Percentiles rank a stretch among this genome's conserved stretches.
phyloP scores from a whole-genome alignment of 345 rosid genomes.

The Hirschfeldia incana region DNA sequence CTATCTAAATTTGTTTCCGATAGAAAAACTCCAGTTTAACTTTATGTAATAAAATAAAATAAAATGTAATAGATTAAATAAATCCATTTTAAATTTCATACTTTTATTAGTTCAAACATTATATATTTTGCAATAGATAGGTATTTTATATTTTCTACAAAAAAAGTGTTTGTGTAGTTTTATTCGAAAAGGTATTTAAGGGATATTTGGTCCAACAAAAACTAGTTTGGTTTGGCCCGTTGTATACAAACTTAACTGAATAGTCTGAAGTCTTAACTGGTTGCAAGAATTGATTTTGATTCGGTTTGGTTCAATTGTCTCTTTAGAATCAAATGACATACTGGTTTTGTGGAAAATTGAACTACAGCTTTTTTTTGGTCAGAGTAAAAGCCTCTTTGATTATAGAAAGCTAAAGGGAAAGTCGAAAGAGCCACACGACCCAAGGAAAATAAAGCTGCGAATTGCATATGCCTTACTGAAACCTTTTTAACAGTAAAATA shows the following conservation, averaged over 20 bases:
- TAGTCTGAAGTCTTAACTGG: background rate
- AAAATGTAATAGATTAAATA: no score
- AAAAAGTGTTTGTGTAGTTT: background rate
- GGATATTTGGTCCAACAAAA: background rate
- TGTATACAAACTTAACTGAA: background rate
- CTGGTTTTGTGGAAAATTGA: constrained; percentile 32
- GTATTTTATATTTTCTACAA: background rate
- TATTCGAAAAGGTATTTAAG: background rate
- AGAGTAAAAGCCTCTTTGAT: constrained; percentile 30
- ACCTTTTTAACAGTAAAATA: background rate
- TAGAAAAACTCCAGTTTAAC: background rate
- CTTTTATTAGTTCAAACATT: no score
- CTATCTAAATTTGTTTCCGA: background rate
- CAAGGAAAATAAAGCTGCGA: constrained; percentile 25
- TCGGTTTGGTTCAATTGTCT: constrained; percentile 6
- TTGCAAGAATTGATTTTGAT: background rate
- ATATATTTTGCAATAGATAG: no score
- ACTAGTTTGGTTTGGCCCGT: constrained; percentile 12
- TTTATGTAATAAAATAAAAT: background rate
- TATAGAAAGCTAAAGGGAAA: constrained; percentile 29
- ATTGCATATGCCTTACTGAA: constrained; percentile 13
- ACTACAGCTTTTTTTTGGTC: constrained; percentile 19
- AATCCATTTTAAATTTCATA: no score
- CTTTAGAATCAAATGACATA: background rate
- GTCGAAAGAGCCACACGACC: constrained; percentile 34